Evolutionary conservation across 2,329 filamentous ascomycete species (phyloP).

Genomic region (Pochonia chlamydosporia): DNA sequence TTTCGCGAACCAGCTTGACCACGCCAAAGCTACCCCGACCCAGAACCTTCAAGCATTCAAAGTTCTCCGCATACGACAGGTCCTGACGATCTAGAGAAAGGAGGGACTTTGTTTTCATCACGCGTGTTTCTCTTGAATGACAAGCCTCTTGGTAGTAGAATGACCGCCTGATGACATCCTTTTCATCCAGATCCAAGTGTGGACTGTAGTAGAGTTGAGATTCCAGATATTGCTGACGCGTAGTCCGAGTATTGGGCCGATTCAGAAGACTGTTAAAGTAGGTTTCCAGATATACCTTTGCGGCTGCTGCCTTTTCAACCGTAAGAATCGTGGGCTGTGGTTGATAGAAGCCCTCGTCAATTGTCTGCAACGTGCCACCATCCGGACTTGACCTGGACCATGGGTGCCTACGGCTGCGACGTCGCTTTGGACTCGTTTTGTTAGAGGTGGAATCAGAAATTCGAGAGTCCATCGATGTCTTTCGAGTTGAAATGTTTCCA

Average conservation of each 20-base stretch:
- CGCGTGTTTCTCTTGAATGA: conserved; percentile 67
- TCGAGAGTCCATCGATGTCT: conserved; percentile 28
- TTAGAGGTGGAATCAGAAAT: conserved; percentile 14
- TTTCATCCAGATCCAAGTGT: conserved; percentile 50
- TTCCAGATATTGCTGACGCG: conserved; percentile 29
- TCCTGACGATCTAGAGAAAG: conserved; percentile 8
- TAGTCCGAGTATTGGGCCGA: conserved; percentile 28
- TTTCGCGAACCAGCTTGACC: conserved; percentile 77
- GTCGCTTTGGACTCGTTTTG: conserved; percentile 17
- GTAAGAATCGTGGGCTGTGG: conserved; percentile 42
- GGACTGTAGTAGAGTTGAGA: conserved; percentile 49
- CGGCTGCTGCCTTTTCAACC: conserved; percentile 70
- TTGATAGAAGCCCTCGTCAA: conserved; percentile 22
- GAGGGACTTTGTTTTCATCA: conserved; percentile 41
- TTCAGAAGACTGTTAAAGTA: conserved; percentile 69
- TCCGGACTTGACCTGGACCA: conserved; percentile 32
- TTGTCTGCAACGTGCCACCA: conserved; percentile 26
- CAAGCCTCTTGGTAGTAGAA: conserved; percentile 66
- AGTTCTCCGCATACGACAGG: conserved; percentile 35
- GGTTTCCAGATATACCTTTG: conserved; percentile 82
- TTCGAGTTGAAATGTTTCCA: conserved; percentile 22
- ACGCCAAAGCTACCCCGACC: conserved; percentile 95
- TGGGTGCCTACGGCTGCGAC: conserved; percentile 23
- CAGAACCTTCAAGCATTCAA: conserved; percentile 74
- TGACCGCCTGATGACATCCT: conserved; percentile 43